Conservation (phyloP, 352 stramenopile genomes). For the Thraustochytrium sp. region DNA sequence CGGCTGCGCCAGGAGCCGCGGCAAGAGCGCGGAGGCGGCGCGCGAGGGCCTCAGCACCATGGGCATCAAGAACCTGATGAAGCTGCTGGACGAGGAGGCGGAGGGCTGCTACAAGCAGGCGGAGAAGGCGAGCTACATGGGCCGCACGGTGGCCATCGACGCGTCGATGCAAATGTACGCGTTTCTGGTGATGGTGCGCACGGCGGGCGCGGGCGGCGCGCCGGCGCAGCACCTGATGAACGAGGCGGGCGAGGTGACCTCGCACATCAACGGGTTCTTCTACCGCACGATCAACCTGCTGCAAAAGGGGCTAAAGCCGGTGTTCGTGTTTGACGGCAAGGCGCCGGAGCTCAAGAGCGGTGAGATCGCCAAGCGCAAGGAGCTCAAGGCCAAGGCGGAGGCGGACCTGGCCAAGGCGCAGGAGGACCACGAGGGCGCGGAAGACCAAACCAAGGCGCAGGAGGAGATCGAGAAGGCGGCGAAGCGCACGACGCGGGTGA, state of each 20-base stretch:
- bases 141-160: constrained; percentile 94
- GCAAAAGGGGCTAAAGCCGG: constrained; percentile 91
- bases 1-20: too few species aligned
- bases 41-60: too few species aligned
- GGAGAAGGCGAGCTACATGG: constrained; percentile 70
- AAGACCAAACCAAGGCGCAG: constrained; percentile 53
- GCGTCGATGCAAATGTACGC: constrained; percentile 99
- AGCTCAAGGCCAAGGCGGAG: constrained; percentile 56
- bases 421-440: constrained; percentile 50
- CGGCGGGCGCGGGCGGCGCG: constrained; percentile 50
- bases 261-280: constrained; percentile 93
- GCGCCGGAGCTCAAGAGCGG: constrained; percentile 92
- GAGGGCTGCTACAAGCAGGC: constrained; percentile 86
- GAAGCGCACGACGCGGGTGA: constrained; percentile 81
- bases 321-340: constrained; percentile 99
- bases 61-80: constrained; percentile 97
- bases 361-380: constrained; percentile 81
- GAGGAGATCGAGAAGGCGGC: constrained; percentile 88
- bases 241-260: constrained; percentile 89
- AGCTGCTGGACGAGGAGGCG: constrained; percentile 94
- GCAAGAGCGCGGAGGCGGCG: too few species aligned
- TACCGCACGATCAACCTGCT: constrained; percentile 97
- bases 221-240: constrained; percentile 91
- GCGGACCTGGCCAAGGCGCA: constrained; percentile 69
- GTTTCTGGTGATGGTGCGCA: constrained; percentile 84